Evolutionary conservation across 495 filamentous ascomycete genomes (phyloP), one percentile per base, ranked within the genome.

Genomic region (Lepidopterella palustris): DNA sequence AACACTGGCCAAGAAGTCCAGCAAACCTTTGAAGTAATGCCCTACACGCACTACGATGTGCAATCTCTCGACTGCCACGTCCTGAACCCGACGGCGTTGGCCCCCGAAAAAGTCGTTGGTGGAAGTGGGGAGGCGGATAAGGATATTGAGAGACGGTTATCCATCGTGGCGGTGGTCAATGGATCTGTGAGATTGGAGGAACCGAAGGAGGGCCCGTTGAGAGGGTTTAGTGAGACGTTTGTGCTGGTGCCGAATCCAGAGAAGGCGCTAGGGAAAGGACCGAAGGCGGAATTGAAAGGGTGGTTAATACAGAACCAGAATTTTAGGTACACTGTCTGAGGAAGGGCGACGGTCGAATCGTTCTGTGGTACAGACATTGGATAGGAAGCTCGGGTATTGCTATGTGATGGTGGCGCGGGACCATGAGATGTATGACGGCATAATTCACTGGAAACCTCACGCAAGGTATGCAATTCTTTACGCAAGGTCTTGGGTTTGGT

Each of bases 231-330:
- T 53, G 89, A 95, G 66, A 83, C 76, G 5, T 84, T 92, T 61
- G 78, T 91, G 1, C 72, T 95, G 42, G 85, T 92, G 27, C 89
- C 89, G 21, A 91, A 92, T 67, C 80, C 80, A 62, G 80, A 84
- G 21, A 72, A 78, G 13, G 75, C 79, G 18, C 74, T 67, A 18
- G 69, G 63, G 29, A 74, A 73, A 26, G 72, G 76, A 57, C 77
- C 76, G 48, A 72, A 68, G 56, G 68, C 70, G 56, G 55, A 63
- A 45, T 59, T 57, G 32, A 78, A 73, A 58, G 76, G 75, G 32
- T 90, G 84, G 81, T 70, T 92, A 32, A 83, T 92, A 50, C 79
- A 84, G 58, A 88, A 80, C 52, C 87, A 92, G 73, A 90, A 82
- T 50, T 91, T 89, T 63, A 49, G 70, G 27, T 73, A 68, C 35